Base-by-base conservation (phyloP, 768 basidiomycete species). In the Leccinum fibrillosum region DNA sequence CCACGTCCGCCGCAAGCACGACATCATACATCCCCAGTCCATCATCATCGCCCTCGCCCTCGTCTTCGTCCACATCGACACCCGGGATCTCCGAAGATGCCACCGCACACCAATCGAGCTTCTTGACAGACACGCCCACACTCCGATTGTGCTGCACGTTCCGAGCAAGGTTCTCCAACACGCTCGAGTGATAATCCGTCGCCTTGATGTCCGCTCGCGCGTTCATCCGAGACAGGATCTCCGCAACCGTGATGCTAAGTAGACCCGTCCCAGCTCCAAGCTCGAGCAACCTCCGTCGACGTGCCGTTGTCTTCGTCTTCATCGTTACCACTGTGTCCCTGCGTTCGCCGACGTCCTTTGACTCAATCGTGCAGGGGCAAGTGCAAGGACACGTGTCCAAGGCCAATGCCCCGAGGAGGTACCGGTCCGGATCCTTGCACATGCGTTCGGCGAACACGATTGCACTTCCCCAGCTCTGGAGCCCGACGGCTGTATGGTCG, bases 221-320 rank as follows among this genome's bases (percentile, higher is more conserved):
- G 5, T 23, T 8, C 49, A 30, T 59, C 57, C 57, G 63, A 8
- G 55, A 65, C 9, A 83, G 69, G 3, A 86, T 65, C 63, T 81
- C 84, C 1, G 83, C 82, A 1, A 79, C 75, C 11, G 82, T 77
- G 61, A 94, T 86, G 62, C 89, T 89, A n/a, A 93, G 78, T 55
- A 93, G 74, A 4, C 92, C 92, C 0, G 92, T 94, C 3, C 92
- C 92, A 0, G 90, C 89, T 5, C 92, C 91, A n/a, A 94, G 80
- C 70, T 94, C 90, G 45, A 94, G 78, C 12, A 93, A 66, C 2
- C 83, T 75, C 2, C 82, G 57, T 30, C 10, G 49, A 12, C 26
- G 9, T 6, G 19, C 10, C 12, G 15, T 19, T 23, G 37, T 48
- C 17, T n/a, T 25, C 12, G 34, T 8, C 28, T n/a, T 21, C 13